Evolutionary conservation across 2,329 filamentous ascomycete species (phyloP).

Genomic region (Colletotrichum caudatum): DNA sequence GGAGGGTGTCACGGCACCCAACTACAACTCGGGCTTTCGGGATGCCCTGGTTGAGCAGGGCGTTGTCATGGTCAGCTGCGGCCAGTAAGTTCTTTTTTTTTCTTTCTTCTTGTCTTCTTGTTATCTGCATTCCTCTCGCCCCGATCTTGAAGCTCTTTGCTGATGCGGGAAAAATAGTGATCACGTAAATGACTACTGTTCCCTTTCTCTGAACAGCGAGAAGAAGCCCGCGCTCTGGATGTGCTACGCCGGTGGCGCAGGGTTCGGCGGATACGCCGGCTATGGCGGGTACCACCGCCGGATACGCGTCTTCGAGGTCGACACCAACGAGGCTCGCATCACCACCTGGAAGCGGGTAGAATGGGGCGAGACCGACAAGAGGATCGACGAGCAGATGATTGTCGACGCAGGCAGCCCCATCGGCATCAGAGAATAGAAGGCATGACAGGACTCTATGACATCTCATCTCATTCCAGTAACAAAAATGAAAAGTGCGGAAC

Average conservation of each 20-base stretch:
- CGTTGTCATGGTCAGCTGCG: slow-evolving; percentile 88
- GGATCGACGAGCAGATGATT: slow-evolving; percentile 74
- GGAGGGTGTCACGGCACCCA: slow-evolving; percentile 88
- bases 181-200: slow-evolving; percentile 97
- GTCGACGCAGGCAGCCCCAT: slow-evolving; percentile 69
- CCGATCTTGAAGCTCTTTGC: neutral
- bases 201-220: slow-evolving; percentile 69
- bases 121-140: neutral
- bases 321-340: slow-evolving; percentile 90
- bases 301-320: slow-evolving; percentile 90
- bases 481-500: slow-evolving; percentile 2
- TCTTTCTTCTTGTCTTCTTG: neutral
- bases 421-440: slow-evolving; percentile 19
- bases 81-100: slow-evolving; percentile 73
- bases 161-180: slow-evolving; percentile 65
- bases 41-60: slow-evolving; percentile 89
- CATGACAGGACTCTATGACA: neutral
- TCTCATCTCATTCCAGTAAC: neutral
- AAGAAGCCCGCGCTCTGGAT: slow-evolving; percentile 87
- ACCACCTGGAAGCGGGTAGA: slow-evolving; percentile 94
- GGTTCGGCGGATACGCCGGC: slow-evolving; percentile 95
- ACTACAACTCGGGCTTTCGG: slow-evolving; percentile 92
- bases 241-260: slow-evolving; percentile 94
- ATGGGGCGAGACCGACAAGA: slow-evolving; percentile 64
- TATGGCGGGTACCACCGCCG: slow-evolving; percentile 88